Percentiles rank a stretch among this genome's conserved stretches.
Conservation (phyloP, 495 filamentous ascomycete species). For the Copromyces sp. region DNA sequence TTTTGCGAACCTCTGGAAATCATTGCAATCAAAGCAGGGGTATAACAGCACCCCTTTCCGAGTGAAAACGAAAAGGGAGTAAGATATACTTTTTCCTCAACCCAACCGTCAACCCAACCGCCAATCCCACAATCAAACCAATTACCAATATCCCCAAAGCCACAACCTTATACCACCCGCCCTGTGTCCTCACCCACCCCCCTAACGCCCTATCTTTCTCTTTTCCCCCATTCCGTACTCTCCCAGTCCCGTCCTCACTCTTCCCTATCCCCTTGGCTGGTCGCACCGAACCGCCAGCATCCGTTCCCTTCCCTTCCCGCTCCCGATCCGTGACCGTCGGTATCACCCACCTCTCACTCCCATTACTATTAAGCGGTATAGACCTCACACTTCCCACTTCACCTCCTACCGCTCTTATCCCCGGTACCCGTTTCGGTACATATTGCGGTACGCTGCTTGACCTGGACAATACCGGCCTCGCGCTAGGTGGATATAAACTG, state of each 20-base stretch:
- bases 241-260: neutral
- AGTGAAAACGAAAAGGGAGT: neutral
- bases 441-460: neutral
- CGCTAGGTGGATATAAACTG: neutral
- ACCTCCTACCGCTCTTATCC: neutral
- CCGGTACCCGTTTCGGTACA: neutral
- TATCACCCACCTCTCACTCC: neutral
- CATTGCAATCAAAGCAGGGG: no score
- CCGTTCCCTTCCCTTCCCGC: neutral
- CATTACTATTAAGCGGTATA: neutral
- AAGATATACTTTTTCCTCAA: slow-evolving; percentile 24
- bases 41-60: neutral
- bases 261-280: neutral
- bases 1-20: neutral
- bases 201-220: neutral
- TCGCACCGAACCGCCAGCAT: neutral
- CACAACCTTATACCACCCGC: slow-evolving; percentile 32
- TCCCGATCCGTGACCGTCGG: neutral
- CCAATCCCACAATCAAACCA: slow-evolving; percentile 28
- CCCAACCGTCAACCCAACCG: slow-evolving; percentile 35
- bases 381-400: neutral
- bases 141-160: slow-evolving; percentile 21
- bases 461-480: neutral
- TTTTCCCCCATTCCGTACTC: neutral
- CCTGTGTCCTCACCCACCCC: slow-evolving; percentile 7